A percentile compares a stretch with the other conserved stretches of the same genome.
phyloP scores from a whole-genome alignment of 2,329 filamentous ascomycete species.

The Apiospora saccharicola region DNA sequence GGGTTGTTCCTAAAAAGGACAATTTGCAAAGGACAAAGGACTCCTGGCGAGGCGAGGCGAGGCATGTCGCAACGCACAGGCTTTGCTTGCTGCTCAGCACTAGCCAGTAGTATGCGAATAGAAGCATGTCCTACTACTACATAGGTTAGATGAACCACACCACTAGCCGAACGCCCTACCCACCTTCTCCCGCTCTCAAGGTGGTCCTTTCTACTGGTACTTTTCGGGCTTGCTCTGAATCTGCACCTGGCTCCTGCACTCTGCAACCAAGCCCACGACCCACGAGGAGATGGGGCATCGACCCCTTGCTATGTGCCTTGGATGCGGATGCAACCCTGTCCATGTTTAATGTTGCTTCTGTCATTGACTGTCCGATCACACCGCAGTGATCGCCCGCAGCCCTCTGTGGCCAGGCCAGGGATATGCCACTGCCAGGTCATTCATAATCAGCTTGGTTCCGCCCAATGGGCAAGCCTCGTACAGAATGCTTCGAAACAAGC shows the following conservation, averaged over 20 bases:
- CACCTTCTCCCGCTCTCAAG: constrained; percentile 12
- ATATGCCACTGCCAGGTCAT: constrained; percentile 26
- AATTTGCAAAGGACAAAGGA: background rate
- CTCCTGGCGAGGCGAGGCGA: background rate
- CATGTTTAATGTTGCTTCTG: constrained; percentile 20
- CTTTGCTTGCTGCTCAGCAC: background rate
- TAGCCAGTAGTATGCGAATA: background rate
- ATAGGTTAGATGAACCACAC: background rate
- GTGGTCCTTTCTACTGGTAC: background rate
- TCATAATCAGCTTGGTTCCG: constrained; percentile 22
- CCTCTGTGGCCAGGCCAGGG: constrained; percentile 14
- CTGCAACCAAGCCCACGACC: background rate
- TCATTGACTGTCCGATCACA: constrained; percentile 26
- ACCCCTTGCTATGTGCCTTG: background rate
- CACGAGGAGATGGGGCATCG: constrained; percentile 2
- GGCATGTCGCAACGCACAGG: constrained; percentile 13
- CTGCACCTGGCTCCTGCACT: background rate
- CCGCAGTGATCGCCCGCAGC: constrained; percentile 29
- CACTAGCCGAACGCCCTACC: constrained; percentile 2
- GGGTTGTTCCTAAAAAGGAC: background rate
- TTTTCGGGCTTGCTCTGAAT: background rate
- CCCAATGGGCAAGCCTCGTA: constrained; percentile 25
- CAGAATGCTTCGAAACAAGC: constrained; percentile 29
- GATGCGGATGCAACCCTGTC: constrained; percentile 9
- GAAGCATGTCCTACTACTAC: background rate